A percentile compares a stretch with the other conserved stretches of the same genome.
Evolutionary conservation across 2,329 filamentous ascomycete species (phyloP).

Genomic region (Diplodia scrobiculata): DNA sequence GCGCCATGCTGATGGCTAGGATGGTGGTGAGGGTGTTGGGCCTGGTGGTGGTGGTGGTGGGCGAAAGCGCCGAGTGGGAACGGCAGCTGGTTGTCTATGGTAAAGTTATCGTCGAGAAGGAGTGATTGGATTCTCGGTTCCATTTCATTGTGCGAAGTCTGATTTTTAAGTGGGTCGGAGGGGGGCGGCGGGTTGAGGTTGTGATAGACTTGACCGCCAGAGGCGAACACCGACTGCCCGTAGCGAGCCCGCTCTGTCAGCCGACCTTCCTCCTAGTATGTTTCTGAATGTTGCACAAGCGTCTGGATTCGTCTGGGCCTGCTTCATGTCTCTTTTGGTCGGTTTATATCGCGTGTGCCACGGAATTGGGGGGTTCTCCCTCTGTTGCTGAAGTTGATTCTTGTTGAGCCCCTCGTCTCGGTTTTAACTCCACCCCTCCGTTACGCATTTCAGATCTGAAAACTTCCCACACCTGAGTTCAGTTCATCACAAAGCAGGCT

Average conservation of each 20-base stretch:
- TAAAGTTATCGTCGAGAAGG: constrained; percentile 27
- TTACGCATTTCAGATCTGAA: neutral
- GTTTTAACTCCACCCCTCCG: too few relatives aligned
- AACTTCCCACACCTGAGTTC: neutral
- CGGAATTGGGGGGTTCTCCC: neutral
- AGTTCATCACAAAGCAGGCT: neutral
- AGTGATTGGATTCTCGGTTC: constrained; percentile 29
- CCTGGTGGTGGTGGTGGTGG: constrained; percentile 12
- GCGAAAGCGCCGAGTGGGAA: constrained; percentile 26
- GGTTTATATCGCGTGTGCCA: neutral
- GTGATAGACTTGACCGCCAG: constrained; percentile 26
- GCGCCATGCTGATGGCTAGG: constrained; percentile 11
- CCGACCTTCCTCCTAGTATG: neutral
- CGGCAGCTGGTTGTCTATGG: constrained; percentile 29
- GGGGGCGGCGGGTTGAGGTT: constrained; percentile 19
- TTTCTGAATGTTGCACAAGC: constrained; percentile 7
- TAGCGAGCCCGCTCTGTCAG: neutral
- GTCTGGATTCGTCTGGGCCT: neutral
- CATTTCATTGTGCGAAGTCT: constrained; percentile 29
- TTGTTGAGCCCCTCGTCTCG: neutral
- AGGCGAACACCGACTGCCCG: constrained; percentile 15
- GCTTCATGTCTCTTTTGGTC: neutral
- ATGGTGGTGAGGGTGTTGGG: constrained; percentile 11
- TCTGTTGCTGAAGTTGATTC: neutral
- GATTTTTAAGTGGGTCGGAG: constrained; percentile 28